phyloP scores from a whole-genome alignment of 139 green algal genomes.

The Axilococcus clingmanii region DNA sequence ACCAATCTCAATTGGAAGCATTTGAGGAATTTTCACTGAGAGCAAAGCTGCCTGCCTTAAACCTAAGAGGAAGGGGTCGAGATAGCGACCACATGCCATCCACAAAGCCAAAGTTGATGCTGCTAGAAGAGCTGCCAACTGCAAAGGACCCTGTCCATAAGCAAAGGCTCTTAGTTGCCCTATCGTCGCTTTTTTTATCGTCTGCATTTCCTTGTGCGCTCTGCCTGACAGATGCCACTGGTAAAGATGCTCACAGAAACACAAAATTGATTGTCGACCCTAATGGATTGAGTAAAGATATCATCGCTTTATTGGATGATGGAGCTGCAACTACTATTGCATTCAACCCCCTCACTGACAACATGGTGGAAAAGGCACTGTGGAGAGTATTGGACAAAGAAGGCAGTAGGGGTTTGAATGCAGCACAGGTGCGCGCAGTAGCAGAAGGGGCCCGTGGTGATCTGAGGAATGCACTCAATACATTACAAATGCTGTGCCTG shows the following conservation, averaged over 20 bases:
- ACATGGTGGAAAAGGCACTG: constrained; percentile 23
- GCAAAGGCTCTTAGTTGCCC: constrained; percentile 28
- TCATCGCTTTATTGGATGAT: constrained; percentile 36
- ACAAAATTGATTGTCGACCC: background rate
- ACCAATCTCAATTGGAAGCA: constrained; percentile 62
- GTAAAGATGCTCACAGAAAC: constrained; percentile 3
- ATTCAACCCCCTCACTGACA: constrained; percentile 56
- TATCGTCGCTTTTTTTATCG: constrained; percentile 32
- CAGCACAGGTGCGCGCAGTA: constrained; percentile 27
- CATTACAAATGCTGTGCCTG: constrained; percentile 30
- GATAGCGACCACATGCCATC: constrained; percentile 1
- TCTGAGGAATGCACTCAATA: constrained; percentile 30
- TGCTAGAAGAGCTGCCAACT: constrained; percentile 68
- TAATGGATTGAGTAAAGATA: constrained; percentile 18
- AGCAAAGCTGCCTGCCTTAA: constrained; percentile 41
- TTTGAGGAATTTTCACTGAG: constrained; percentile 61
- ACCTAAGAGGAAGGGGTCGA: background rate
- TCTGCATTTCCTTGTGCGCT: constrained; percentile 46
- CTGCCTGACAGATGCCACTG: constrained; percentile 36
- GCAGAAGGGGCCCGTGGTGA: constrained; percentile 28
- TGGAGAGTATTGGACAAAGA: constrained; percentile 11
- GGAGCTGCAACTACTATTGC: constrained; percentile 30
- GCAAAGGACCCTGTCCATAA: constrained; percentile 27
- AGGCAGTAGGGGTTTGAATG: background rate
- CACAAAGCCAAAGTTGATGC: constrained; percentile 37